A percentile compares a stretch with the other conserved stretches of the same genome.
Conservation (phyloP, 2,329 filamentous ascomycete species). For the Graphilbum sp. region DNA sequence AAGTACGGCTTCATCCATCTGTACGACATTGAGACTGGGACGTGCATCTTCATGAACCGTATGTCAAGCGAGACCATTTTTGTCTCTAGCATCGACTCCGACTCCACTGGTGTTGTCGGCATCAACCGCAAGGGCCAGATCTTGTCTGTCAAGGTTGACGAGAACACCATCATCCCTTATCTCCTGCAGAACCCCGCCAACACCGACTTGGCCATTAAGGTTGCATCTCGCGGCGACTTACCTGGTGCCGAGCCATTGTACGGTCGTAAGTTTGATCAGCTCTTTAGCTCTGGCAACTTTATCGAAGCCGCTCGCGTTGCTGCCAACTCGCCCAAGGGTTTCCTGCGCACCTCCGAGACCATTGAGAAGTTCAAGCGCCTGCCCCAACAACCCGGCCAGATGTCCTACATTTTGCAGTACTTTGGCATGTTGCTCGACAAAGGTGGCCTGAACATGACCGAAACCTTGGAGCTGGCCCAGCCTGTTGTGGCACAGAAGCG, state of each 20-base stretch:
- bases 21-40: conserved; percentile 90
- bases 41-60: conserved; percentile 98
- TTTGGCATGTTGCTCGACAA: conserved; percentile 96
- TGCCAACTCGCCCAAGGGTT: conserved; percentile 89
- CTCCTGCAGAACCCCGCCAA: conserved; percentile 94
- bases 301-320: conserved; percentile 86
- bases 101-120: conserved; percentile 76
- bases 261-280: conserved; percentile 78
- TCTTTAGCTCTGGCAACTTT: conserved; percentile 67
- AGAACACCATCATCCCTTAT: conserved; percentile 81
- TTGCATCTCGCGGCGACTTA: conserved; percentile 84
- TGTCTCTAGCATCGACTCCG: conserved; percentile 70
- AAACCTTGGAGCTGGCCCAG: conserved; percentile 83
- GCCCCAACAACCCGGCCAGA: conserved; percentile 64
- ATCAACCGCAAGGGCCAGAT: conserved; percentile 98
- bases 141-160: conserved; percentile 83
- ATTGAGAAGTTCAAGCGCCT: conserved; percentile 92
- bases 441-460: conserved; percentile 78
- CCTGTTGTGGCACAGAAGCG: conserved; percentile 87
- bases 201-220: conserved; percentile 82
- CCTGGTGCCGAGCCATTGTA: conserved; percentile 91
- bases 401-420: conserved; percentile 92
- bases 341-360: conserved; percentile 83
- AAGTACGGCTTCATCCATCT: conserved; percentile 99
- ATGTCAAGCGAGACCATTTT: conserved; percentile 99